Evolutionary conservation across 306 rosid genomes (phyloP), one percentile per base, ranked within the genome.

Genomic region (Trifolium fragiferum): DNA sequence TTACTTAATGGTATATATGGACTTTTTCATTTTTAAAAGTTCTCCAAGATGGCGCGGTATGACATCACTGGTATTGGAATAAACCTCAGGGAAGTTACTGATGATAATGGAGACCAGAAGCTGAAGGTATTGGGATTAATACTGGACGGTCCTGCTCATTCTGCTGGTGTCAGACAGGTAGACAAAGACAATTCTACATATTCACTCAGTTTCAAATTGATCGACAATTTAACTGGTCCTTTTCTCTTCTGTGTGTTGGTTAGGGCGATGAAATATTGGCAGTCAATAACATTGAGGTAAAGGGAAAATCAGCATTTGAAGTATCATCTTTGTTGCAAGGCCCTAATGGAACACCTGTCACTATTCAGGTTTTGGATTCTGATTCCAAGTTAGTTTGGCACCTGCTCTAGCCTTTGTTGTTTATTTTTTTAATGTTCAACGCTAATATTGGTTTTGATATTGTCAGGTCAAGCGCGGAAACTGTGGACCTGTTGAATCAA

Each of bases 1-100:
- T 85, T 78, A 73, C 81, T 85, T 75, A 75, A 72, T 82, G 82
- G 81, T 78, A 57, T 76, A 33, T 78, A 33, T 78, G 82, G 74
- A 49, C 80, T 76, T 80, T 80, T 43, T 54, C 73, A 58, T 51
- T 79, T 78, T 82, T 83, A 68, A 77, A 87, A 94, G 98, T 94
- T 94, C 91, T 90, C 97, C 89, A 94, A 90, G 91, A 94, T 94
- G 98, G 97, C 95, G 68, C 91, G 93, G 93, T 94, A 89, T 88
- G 98, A 94, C 87, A 81, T 94, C 95, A 91, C 91, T 81, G 98
- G 96, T 84, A 84, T 94, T 86, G 98, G 98, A 83, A 83, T 91
- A 84, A 94, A 91, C 94, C 89, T 94, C 72, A 90, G 87, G 92
- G 97, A 94, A 87, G 89, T 88, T 81, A 89, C 86, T 4, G 89